Conservation (phyloP, 345 rosid genomes). For the Microthlaspi erraticum region DNA sequence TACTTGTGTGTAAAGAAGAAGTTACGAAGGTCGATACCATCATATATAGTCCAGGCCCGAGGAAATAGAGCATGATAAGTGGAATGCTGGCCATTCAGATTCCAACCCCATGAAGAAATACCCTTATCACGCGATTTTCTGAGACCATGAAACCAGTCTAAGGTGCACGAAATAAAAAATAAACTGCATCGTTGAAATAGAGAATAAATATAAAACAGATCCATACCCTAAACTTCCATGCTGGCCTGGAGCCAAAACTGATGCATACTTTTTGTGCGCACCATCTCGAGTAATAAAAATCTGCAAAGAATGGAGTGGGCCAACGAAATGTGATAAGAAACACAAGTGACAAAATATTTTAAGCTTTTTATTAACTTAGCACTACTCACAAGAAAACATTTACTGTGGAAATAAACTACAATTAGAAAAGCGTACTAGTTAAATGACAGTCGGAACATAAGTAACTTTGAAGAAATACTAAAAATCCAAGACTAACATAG, state of each 20-base stretch:
- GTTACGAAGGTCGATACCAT: constrained; percentile 63
- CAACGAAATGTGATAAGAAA: too few species aligned
- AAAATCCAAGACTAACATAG: neutral
- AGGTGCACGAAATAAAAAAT: constrained; percentile 14
- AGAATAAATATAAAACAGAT: constrained; percentile 9
- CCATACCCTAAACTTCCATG: constrained; percentile 93
- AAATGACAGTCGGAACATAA: neutral
- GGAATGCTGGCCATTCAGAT: constrained; percentile 91
- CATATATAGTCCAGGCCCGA: constrained; percentile 98
- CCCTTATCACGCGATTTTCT: constrained; percentile 83
- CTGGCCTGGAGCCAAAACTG: constrained; percentile 97
- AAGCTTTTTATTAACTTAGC: constrained; percentile 21
- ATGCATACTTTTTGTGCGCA: constrained; percentile 78
- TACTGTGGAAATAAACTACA: neutral
- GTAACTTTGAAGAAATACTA: neutral
- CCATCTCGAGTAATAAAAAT: constrained; percentile 97
- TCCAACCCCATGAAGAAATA: constrained; percentile 98
- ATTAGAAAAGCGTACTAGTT: neutral
- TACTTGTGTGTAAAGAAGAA: constrained; percentile 21
- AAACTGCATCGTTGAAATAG: neutral
- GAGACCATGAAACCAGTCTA: constrained; percentile 29
- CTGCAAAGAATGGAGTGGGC: constrained; percentile 54
- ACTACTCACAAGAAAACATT: constrained; percentile 5
- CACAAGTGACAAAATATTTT: too few species aligned
- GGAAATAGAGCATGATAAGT: constrained; percentile 98